Conservation (phyloP, 345 rosid species). For the Chamaenerion angustifolium region DNA sequence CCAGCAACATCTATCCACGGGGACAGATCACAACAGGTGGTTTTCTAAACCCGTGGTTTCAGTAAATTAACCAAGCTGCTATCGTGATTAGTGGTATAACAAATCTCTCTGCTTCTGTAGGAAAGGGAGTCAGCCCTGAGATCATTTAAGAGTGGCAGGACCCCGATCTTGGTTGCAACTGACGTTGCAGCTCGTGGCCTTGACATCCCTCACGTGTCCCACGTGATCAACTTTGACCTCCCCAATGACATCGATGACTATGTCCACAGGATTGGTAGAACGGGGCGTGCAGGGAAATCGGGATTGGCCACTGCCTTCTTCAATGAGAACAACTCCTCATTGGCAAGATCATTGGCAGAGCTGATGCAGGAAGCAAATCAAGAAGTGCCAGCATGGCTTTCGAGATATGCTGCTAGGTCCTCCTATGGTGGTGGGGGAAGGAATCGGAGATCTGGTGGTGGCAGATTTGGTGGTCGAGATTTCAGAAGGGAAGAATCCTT, state of each 20-base stretch:
- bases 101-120: constrained; percentile 20
- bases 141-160: constrained; percentile 75
- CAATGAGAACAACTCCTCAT: constrained; percentile 55
- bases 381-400: constrained; percentile 89
- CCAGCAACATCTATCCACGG: constrained; percentile 96
- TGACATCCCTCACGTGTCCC: constrained; percentile 90
- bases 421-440: constrained; percentile 37
- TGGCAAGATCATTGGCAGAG: constrained; percentile 61
- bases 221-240: constrained; percentile 89
- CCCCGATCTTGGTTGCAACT: constrained; percentile 92
- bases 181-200: constrained; percentile 96
- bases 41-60: neutral
- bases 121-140: constrained; percentile 85
- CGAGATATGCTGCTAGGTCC: constrained; percentile 67
- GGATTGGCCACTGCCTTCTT: constrained; percentile 96
- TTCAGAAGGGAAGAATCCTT: constrained; percentile 57
- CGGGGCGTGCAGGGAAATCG: constrained; percentile 89
- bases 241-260: constrained; percentile 96
- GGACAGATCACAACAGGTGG: constrained; percentile 90
- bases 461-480: constrained; percentile 87
- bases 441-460: constrained; percentile 73
- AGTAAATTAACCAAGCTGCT: neutral
- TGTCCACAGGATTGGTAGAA: constrained; percentile 91
- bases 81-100: neutral
- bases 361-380: constrained; percentile 93